Conservation (phyloP, 2,329 filamentous ascomycete genomes). For the Podosphaera aphanis region DNA sequence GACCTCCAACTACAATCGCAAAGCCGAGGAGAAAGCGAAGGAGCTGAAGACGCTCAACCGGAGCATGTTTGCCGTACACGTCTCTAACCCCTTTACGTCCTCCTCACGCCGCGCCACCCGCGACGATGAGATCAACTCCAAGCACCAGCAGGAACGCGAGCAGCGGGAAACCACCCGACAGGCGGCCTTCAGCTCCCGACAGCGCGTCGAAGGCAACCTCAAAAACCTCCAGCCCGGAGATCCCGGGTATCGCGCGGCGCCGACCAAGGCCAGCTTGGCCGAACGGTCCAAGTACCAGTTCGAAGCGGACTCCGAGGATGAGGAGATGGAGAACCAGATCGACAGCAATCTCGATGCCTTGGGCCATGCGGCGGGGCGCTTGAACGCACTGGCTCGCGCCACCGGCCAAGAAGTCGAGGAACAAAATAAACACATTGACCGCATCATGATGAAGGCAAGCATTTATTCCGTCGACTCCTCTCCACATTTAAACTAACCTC, state of each 20-base stretch:
- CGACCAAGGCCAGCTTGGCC: slow-evolving; percentile 21
- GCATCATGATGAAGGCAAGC: slow-evolving; percentile 54
- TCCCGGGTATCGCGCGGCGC: slow-evolving; percentile 11
- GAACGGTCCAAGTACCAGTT: slow-evolving; percentile 55
- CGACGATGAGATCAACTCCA: slow-evolving; percentile 46
- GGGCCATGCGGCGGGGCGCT: slow-evolving; percentile 35
- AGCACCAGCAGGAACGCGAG: slow-evolving; percentile 40
- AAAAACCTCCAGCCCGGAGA: slow-evolving; percentile 19
- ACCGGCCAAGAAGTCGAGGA: slow-evolving; percentile 53
- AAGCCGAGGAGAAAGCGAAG: slow-evolving; percentile 56
- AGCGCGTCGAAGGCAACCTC: slow-evolving; percentile 29
- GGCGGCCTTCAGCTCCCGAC: slow-evolving; percentile 26
- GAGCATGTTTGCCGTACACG: slow-evolving; percentile 75
- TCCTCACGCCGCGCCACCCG: slow-evolving; percentile 37
- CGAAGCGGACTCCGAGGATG: slow-evolving; percentile 27
- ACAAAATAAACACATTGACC: slow-evolving; percentile 57
- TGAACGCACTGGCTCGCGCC: slow-evolving; percentile 51
- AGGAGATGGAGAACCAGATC: slow-evolving; percentile 44
- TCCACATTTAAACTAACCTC: slow-evolving; percentile 13
- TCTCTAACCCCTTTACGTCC: slow-evolving; percentile 55
- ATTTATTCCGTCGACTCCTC: background rate
- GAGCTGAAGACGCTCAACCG: slow-evolving; percentile 70
- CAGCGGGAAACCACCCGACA: slow-evolving; percentile 39
- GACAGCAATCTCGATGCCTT: slow-evolving; percentile 39
- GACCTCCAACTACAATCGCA: slow-evolving; percentile 49